Percentiles rank a stretch among this genome's conserved stretches.
These are phyloP conservation scores for Akanthomyces uredinophilus DNA, from an alignment of 2,329 filamentous ascomycete genomes.

Conservation along the genomic window DNA sequence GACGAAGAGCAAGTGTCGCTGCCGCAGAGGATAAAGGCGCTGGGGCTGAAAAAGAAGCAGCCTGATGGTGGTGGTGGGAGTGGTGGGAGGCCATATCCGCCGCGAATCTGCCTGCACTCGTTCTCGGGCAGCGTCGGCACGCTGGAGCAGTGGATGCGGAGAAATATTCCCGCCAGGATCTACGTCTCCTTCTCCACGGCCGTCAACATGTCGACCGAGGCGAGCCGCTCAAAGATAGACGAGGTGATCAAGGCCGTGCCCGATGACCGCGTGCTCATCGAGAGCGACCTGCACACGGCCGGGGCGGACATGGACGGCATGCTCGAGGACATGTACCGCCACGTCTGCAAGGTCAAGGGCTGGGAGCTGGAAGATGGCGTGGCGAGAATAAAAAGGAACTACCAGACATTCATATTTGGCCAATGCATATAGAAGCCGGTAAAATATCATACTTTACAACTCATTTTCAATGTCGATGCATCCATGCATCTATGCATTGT, in stretches of 20 bases:
- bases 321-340: conserved; percentile 70
- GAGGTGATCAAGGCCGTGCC: conserved; percentile 68
- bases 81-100: conserved; percentile 64
- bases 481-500: not conserved
- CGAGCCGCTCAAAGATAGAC: conserved; percentile 45
- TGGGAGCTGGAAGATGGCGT: conserved; percentile 74
- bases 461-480: not conserved
- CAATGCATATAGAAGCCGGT: conserved; percentile 18
- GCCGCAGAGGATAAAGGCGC: conserved; percentile 17
- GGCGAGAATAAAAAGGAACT: conserved; percentile 65
- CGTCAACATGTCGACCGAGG: conserved; percentile 66
- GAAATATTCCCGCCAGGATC: conserved; percentile 66
- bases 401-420: conserved; percentile 70
- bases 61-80: not conserved
- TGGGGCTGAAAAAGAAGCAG: not conserved
- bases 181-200: conserved; percentile 85
- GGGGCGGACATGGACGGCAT: conserved; percentile 73
- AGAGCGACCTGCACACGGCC: conserved; percentile 85
- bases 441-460: too few relatives aligned
- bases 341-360: conserved; percentile 69
- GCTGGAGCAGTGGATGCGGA: conserved; percentile 71
- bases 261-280: conserved; percentile 72
- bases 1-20: conserved; percentile 8
- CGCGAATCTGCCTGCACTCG: conserved; percentile 87
- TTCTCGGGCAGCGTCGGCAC: conserved; percentile 76